These are phyloP conservation scores for Stylosanthes scabra DNA, from an alignment of 331 rosid genomes.

Conservation along the genomic window DNA sequence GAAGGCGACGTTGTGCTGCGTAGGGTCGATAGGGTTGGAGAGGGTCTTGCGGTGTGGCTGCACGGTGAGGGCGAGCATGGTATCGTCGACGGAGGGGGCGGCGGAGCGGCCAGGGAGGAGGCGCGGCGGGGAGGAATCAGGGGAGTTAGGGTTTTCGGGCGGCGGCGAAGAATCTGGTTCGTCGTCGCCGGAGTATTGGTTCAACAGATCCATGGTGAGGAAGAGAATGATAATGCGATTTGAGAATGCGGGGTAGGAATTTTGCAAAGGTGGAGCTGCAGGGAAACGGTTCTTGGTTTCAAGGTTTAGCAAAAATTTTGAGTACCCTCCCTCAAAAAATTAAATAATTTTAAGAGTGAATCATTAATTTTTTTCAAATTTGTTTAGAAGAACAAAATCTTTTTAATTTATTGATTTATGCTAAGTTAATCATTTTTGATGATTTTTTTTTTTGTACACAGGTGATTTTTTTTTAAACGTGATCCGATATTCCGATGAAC, in stretches of 20 bases:
- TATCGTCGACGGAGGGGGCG: background rate
- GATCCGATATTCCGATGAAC: too few species aligned
- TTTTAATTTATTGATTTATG: too few species aligned
- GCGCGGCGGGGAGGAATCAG: too few species aligned
- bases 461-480: too few species aligned
- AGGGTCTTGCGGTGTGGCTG: slow-evolving; percentile 43
- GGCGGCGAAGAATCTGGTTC: slow-evolving; percentile 34
- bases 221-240: background rate
- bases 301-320: too few species aligned
- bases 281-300: too few species aligned
- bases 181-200: slow-evolving; percentile 55
- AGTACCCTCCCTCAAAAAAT: too few species aligned
- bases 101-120: background rate
- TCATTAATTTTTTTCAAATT: too few species aligned
- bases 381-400: too few species aligned
- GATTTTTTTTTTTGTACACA: too few species aligned
- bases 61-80: slow-evolving; percentile 47
- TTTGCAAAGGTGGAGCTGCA: background rate
- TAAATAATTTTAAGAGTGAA: too few species aligned
- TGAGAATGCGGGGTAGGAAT: background rate
- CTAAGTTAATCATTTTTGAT: too few species aligned
- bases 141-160: slow-evolving; percentile 23
- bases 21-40: slow-evolving; percentile 82
- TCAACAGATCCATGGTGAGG: slow-evolving; percentile 72
- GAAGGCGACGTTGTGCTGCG: slow-evolving; percentile 73